Base-by-base conservation (phyloP, 2,329 filamentous ascomycete genomes). In the Zelopaecilomyces penicillatus region DNA sequence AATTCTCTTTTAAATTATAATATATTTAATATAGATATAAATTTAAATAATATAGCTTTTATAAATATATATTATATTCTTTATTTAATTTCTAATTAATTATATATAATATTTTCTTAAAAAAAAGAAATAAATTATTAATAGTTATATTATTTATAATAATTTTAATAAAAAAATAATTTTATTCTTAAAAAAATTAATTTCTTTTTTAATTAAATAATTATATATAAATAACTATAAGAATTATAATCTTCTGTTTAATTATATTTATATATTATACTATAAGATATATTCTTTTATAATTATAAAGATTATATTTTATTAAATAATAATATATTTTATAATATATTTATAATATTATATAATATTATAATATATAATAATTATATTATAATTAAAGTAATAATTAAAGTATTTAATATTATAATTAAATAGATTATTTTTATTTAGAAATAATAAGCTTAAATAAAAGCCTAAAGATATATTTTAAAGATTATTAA, bases 161-260 rank as follows among this genome's bases (percentile, higher is more conserved):
- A n/a, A n/a, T n/a, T n/a, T n/a, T n/a, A 34, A 33, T 33, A 43
- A 37, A 30, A 12, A 37, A 43, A 31, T 42, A 46, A 30, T 19
- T 37, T 30, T 42, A 36, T 11, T 41, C 26, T 36, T 29, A 30
- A 35, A 12, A 28, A 32, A 8, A 34, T 41, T 6, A 27, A 10
- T 36, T 45, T 12, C 11, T 10, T 8, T 41, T 19, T 36, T 19
- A 26, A 26, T 41, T 42, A 45, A 30, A 30, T 42, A 41, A 26
- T 28, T 6, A n/a, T n/a, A 30, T 19, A 19, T 19, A 29, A 8
- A 34, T 41, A 30, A 34, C 10, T 36, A 41, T 26, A 5, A 26
- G 5, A 41, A n/a, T 37, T 32, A 12, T 19, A 3, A 26, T 11
- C 35, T 8, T 12, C 9, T 39, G 5, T 6, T 39, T 27, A 39